Evolutionary conservation across 1,284 basidiomycete species (phyloP), one percentile per base, ranked within the genome.

Genomic region (Paramarasmius palmivorus): DNA sequence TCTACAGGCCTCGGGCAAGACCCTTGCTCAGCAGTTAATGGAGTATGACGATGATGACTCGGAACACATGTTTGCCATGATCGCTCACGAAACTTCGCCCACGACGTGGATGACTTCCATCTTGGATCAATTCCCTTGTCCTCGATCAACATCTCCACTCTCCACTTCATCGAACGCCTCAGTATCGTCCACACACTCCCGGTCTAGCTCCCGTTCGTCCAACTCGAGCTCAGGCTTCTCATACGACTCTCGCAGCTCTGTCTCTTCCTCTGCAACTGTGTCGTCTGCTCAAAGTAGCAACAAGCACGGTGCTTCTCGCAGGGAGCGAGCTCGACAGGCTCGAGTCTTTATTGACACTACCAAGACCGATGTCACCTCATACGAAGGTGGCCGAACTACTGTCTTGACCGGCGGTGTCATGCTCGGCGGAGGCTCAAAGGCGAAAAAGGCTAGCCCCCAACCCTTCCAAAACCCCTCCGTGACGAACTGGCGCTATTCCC

Each of bases 401-500:
- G 89, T 91, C 49, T 79, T 92, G 58, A 90, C 89, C 6, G 88
- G 88, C 52, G 88, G 89, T 59, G 89, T 91, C 60, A 92, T 92
- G 88, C 86, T 92, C 58, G 88, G 88, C 50, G 79, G 72, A 47
- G 71, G 59, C 48, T 50, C 70, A 48, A 70, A 71, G 64, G 67
- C n/a, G 26, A 57, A 41, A 32, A 37, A 34, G 68, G 57, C 54
- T 62, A 56, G 37, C 60, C 64, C 38, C 56, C 61, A 39, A 52
- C 63, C 58, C 65, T 55, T 57, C 59, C 57, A 58, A 69, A 62
- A 64, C 66, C 58, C 65, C 65, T 40, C 50, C 29, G 37, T 29
- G 63, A 61, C 65, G 67, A 77, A 67, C 74, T 85, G 83, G 83
- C 80, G 83, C 61, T 64, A 68, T 57, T 60, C 66, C 59, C 69